Evolutionary conservation across 352 stramenopile genomes (phyloP).

Genomic region (Phytophthora multivora): DNA sequence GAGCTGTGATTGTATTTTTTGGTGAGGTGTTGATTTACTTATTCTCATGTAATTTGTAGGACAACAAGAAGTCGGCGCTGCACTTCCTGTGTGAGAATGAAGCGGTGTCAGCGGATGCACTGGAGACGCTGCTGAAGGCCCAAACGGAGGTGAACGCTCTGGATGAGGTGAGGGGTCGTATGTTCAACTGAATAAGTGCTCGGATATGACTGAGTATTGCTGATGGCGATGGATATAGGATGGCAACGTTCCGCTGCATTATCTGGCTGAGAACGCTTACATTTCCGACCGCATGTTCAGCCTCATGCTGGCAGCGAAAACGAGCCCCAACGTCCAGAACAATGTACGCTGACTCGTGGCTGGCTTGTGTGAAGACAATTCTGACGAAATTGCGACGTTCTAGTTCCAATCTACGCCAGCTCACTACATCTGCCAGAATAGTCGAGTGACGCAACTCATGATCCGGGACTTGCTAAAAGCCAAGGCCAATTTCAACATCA

Average conservation of each 20-base stretch:
- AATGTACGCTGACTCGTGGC: slow-evolving; percentile 34
- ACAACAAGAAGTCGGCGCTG: slow-evolving; percentile 61
- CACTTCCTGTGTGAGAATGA: slow-evolving; percentile 84
- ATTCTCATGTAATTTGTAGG: slow-evolving; percentile 16
- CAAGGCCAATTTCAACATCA: slow-evolving; percentile 70
- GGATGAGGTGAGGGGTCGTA: slow-evolving; percentile 40
- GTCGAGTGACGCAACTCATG: slow-evolving; percentile 42
- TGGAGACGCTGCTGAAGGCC: slow-evolving; percentile 53
- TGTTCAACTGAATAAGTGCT: neutral
- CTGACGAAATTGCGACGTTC: slow-evolving; percentile 1
- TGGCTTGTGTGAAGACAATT: neutral
- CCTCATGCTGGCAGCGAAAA: slow-evolving; percentile 47
- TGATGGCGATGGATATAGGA: slow-evolving; percentile 40
- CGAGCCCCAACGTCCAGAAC: slow-evolving; percentile 70
- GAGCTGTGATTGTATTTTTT: neutral
- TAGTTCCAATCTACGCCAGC: slow-evolving; percentile 79
- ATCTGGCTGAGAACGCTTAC: slow-evolving; percentile 54
- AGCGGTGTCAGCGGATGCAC: slow-evolving; percentile 29
- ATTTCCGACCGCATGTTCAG: slow-evolving; percentile 44
- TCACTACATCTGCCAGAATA: slow-evolving; percentile 80
- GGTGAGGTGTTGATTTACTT: too few species aligned
- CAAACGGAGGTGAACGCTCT: slow-evolving; percentile 44
- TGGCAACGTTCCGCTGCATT: slow-evolving; percentile 72
- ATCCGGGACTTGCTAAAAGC: slow-evolving; percentile 55
- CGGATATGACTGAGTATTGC: neutral